Evolutionary conservation across 2,329 filamentous ascomycete genomes (phyloP).

Genomic region (Trichoderma sp.): DNA sequence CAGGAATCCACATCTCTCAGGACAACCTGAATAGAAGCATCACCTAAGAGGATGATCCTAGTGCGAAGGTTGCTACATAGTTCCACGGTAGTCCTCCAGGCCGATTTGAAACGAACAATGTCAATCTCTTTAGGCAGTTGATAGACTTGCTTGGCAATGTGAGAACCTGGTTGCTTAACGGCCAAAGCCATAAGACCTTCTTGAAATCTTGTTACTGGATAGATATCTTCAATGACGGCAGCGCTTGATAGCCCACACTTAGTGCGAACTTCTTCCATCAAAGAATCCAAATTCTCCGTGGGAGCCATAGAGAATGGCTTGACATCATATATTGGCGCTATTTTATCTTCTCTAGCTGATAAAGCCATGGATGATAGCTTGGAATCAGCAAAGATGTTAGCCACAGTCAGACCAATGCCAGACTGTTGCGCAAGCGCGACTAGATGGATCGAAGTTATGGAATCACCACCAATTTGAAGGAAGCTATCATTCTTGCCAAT

Average conservation of each 20-base stretch:
- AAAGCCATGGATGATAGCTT: not conserved
- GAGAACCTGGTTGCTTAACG: conserved; percentile 26
- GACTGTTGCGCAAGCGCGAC: not conserved
- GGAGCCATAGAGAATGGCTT: not conserved
- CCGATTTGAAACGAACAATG: conserved; percentile 17
- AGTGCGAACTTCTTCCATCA: not conserved
- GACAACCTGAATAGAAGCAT: conserved; percentile 16
- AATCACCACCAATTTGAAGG: conserved; percentile 43
- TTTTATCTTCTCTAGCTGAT: not conserved
- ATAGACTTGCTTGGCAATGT: conserved; percentile 22
- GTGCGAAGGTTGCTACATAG: conserved; percentile 24
- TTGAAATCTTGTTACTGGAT: conserved; percentile 39
- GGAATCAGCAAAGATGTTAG: conserved; percentile 3
- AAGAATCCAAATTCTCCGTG: not conserved
- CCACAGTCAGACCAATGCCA: not conserved
- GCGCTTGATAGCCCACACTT: not conserved
- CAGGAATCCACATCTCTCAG: conserved; percentile 12
- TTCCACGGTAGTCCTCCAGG: conserved; percentile 22
- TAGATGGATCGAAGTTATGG: conserved; percentile 27
- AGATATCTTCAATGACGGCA: conserved; percentile 28
- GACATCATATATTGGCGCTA: not conserved
- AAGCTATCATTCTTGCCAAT: conserved; percentile 32
- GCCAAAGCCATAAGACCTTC: conserved; percentile 35
- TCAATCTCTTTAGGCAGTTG: conserved; percentile 13
- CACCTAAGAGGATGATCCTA: conserved; percentile 21